A percentile compares a stretch with the other conserved stretches of the same genome.
Evolutionary conservation across 805 yeast genomes (phyloP).

Genomic region (Cyberlindnera xishuangbannaensis): DNA sequence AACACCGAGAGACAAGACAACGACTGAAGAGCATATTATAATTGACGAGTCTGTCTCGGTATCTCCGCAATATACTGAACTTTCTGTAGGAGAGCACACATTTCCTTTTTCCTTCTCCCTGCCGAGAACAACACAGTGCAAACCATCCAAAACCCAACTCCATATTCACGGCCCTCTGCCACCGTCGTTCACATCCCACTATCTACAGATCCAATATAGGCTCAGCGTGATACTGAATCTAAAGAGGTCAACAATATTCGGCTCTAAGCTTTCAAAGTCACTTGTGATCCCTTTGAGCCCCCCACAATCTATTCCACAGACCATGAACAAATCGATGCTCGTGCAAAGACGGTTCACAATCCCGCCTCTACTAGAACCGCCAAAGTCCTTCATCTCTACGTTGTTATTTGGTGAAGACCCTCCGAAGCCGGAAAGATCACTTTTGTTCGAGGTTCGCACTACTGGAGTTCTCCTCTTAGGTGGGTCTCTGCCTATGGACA

Average conservation of each 20-base stretch:
- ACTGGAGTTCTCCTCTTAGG: conserved; percentile 7
- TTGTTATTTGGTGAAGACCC: conserved; percentile 8
- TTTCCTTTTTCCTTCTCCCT: conserved; percentile 11
- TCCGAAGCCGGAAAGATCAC: conserved; percentile 3
- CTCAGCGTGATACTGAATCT: conserved; percentile 4
- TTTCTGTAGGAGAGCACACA: conserved; percentile 6
- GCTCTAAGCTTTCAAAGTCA: conserved; percentile 7
- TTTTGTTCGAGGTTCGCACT: conserved; percentile 5
- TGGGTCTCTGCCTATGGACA: conserved; percentile 9
- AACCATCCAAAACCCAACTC: conserved; percentile 3
- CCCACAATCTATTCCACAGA: conserved; percentile 6
- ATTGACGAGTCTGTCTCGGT: conserved; percentile 9
- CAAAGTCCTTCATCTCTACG: conserved; percentile 7
- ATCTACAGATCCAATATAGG: conserved; percentile 9
- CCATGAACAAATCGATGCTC: conserved; percentile 5
- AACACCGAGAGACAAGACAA: neutral
- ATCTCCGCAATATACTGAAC: conserved; percentile 6
- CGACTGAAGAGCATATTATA: conserved; percentile 7
- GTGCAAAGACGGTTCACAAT: conserved; percentile 5
- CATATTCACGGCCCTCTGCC: conserved; percentile 10
- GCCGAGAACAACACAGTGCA: conserved; percentile 11
- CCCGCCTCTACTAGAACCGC: conserved; percentile 6
- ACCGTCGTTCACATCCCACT: conserved; percentile 8
- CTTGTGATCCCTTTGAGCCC: conserved; percentile 8
- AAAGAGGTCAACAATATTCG: conserved; percentile 4